Conservation (phyloP, 1,284 basidiomycete species). For the Ganoderma boninense region DNA sequence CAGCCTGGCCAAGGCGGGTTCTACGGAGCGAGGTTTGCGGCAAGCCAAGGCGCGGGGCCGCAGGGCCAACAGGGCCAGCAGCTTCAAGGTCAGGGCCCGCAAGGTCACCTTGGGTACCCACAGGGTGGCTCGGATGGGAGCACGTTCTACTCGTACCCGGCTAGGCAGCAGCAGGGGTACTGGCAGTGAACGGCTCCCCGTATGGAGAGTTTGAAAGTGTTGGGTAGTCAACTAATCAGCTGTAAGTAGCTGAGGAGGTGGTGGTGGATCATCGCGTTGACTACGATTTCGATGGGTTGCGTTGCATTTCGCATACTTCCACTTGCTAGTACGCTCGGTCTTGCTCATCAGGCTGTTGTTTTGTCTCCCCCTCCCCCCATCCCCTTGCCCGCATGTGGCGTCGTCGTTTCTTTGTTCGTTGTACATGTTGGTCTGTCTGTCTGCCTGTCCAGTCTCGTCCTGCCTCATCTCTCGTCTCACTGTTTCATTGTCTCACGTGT, state of each 20-base stretch:
- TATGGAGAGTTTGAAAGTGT: background rate
- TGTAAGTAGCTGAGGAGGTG: background rate
- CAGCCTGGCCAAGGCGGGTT: conserved; percentile 62
- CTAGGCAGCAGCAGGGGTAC: conserved; percentile 71
- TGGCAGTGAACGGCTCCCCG: conserved; percentile 59
- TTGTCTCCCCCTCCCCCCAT: conserved; percentile 3
- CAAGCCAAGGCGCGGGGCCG: conserved; percentile 53
- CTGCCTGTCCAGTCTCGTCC: background rate
- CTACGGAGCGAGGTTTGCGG: conserved; percentile 69
- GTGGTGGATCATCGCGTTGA: conserved; percentile 2
- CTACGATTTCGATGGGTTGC: conserved; percentile 3
- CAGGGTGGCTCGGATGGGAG: conserved; percentile 68
- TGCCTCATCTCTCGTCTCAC: conserved; percentile 11
- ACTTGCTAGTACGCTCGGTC: background rate
- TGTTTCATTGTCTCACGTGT: conserved; percentile 7
- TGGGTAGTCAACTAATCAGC: background rate
- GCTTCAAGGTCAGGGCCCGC: conserved; percentile 59
- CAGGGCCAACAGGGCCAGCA: conserved; percentile 54
- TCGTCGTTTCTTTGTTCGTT: conserved; percentile 9
- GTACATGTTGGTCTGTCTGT: conserved; percentile 1
- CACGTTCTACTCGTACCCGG: conserved; percentile 72
- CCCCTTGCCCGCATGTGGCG: conserved; percentile 1
- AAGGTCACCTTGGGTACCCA: conserved; percentile 70
- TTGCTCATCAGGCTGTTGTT: conserved; percentile 10
- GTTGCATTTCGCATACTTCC: conserved; percentile 2